Evolutionary conservation across 164 flowering plant species (phyloP).

Genomic region (Platanus orientalis): DNA sequence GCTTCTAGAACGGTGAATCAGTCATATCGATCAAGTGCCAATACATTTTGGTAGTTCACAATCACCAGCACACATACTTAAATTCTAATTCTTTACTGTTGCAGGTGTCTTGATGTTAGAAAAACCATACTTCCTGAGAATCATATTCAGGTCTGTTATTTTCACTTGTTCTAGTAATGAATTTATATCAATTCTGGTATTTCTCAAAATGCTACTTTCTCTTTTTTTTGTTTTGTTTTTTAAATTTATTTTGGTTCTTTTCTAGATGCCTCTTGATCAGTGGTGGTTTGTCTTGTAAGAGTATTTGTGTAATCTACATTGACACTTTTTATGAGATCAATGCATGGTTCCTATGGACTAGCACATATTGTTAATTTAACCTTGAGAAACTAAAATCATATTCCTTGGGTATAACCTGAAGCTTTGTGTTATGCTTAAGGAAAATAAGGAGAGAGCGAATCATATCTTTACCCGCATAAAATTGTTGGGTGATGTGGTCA

Average conservation of each 20-base stretch:
- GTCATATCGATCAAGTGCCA: neutral
- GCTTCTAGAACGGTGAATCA: slow-evolving; percentile 56
- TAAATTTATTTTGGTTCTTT: neutral
- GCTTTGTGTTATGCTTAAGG: too few species aligned
- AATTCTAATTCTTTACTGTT: slow-evolving; percentile 3
- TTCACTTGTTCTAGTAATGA: neutral
- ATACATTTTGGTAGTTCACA: neutral
- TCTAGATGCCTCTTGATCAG: neutral
- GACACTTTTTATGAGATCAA: too few species aligned
- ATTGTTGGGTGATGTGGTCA: too few species aligned
- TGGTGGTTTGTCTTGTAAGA: neutral
- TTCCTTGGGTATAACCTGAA: too few species aligned
- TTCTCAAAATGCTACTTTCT: slow-evolving; percentile 4
- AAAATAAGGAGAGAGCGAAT: too few species aligned
- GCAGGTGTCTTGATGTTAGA: slow-evolving; percentile 74
- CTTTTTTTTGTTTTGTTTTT: neutral
- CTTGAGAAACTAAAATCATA: too few species aligned
- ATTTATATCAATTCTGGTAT: neutral
- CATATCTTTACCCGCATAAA: too few species aligned
- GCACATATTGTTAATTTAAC: too few species aligned
- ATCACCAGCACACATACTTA: neutral
- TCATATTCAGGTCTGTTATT: slow-evolving; percentile 63
- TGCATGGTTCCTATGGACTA: too few species aligned
- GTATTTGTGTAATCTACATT: too few species aligned
- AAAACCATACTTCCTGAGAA: slow-evolving; percentile 52